Conservation (phyloP, 2,329 filamentous ascomycete genomes). For the Colletotrichum melonis region DNA sequence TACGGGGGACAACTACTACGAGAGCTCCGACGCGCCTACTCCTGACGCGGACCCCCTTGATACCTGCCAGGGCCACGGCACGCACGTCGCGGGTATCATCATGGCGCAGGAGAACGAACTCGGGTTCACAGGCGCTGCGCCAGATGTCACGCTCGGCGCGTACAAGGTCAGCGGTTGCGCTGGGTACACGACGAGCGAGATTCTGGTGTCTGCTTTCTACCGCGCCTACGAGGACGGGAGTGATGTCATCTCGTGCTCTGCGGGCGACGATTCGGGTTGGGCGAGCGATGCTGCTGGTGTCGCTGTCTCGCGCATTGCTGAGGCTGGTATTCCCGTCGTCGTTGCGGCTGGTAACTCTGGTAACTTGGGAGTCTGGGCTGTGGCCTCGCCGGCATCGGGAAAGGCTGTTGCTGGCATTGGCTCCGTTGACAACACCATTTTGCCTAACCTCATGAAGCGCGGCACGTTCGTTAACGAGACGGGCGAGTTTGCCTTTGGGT, state of each 20-base stretch:
- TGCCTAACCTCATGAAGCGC: conserved; percentile 35
- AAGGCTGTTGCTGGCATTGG: conserved; percentile 40
- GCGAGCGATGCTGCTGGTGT: conserved; percentile 40
- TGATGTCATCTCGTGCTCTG: conserved; percentile 46
- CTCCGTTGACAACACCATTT: conserved; percentile 39
- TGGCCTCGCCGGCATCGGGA: conserved; percentile 40
- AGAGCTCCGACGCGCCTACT: conserved; percentile 41
- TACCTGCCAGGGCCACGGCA: conserved; percentile 55
- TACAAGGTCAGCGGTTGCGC: conserved; percentile 53
- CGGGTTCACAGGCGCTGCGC: conserved; percentile 54
- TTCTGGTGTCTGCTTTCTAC: conserved; percentile 54
- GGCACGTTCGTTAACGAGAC: conserved; percentile 34
- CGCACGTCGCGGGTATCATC: conserved; percentile 58
- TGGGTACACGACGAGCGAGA: conserved; percentile 49
- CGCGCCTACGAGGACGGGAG: conserved; percentile 54
- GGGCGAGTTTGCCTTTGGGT: conserved; percentile 27
- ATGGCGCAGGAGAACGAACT: conserved; percentile 52
- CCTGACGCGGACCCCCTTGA: conserved; percentile 55
- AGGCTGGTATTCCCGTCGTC: conserved; percentile 42
- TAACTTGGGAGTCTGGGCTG: conserved; percentile 38
- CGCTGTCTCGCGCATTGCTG: conserved; percentile 43
- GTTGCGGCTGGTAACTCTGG: conserved; percentile 44
- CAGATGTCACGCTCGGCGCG: conserved; percentile 52
- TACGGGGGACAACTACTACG: conserved; percentile 51
- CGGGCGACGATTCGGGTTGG: conserved; percentile 43